Evolutionary conservation across 164 flowering plant species (phyloP).

Genomic region (Umbilicus rupestris): DNA sequence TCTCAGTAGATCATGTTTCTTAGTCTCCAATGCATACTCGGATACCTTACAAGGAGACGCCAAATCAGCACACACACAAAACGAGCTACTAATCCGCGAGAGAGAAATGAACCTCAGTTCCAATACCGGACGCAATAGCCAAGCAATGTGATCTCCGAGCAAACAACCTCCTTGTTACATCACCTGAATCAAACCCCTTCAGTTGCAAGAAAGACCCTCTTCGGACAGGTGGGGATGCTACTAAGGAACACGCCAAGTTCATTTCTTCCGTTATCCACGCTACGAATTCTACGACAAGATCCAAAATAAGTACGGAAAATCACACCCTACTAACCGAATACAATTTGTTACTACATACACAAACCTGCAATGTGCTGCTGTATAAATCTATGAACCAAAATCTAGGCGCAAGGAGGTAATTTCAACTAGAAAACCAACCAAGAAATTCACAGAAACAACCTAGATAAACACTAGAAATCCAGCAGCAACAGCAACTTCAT

Average conservation of each 20-base stretch:
- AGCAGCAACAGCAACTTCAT: neutral
- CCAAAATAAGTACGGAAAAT: neutral
- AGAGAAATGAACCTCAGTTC: constrained; percentile 11
- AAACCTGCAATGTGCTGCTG: too few relatives aligned
- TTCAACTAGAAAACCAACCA: too few relatives aligned
- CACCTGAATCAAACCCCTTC: constrained; percentile 9
- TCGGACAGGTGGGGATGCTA: constrained; percentile 11
- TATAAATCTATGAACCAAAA: too few relatives aligned
- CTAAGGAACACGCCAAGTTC: constrained; percentile 16
- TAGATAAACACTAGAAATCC: too few relatives aligned
- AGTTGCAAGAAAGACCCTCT: constrained; percentile 3
- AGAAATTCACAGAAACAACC: too few relatives aligned
- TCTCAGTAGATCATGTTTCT: constrained; percentile 50
- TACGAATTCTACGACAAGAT: neutral
- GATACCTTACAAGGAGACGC: constrained; percentile 15
- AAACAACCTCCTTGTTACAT: neutral
- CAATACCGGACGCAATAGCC: constrained; percentile 12
- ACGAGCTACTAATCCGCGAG: neutral
- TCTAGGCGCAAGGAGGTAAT: too few relatives aligned
- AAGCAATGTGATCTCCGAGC: constrained; percentile 13
- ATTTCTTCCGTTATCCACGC: constrained; percentile 11
- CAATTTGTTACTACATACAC: too few relatives aligned
- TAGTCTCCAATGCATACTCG: constrained; percentile 37
- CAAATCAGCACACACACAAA: neutral
- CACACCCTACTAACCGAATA: neutral